A percentile compares a stretch with the other conserved stretches of the same genome.
Evolutionary conservation across 176 grass and related monocot genomes (phyloP).

Genomic region (Rhynchospora tenuis): DNA sequence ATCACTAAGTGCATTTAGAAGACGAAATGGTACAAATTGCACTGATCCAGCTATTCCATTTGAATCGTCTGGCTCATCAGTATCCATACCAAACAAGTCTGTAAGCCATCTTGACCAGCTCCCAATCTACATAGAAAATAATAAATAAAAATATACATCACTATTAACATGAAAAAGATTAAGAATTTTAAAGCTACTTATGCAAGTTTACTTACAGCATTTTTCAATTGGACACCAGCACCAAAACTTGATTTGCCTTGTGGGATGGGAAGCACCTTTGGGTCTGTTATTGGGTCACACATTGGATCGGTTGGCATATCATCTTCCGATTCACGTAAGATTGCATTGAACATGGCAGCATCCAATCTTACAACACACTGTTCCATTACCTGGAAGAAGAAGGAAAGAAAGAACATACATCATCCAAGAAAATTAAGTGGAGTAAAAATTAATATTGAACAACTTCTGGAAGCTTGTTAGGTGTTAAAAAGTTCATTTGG

Average conservation of each 20-base stretch:
- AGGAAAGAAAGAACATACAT: slow-evolving; percentile 5
- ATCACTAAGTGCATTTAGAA: slow-evolving; percentile 95
- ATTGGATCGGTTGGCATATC: slow-evolving; percentile 78
- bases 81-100: slow-evolving; percentile 83
- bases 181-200: slow-evolving; percentile 6
- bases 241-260: slow-evolving; percentile 86
- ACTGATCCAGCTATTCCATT: slow-evolving; percentile 37
- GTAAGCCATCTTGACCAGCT: slow-evolving; percentile 88
- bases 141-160: not conserved
- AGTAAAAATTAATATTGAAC: not conserved
- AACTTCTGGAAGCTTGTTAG: not conserved
- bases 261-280: slow-evolving; percentile 75
- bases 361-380: slow-evolving; percentile 86
- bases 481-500: not conserved
- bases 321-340: slow-evolving; percentile 84
- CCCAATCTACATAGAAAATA: slow-evolving; percentile 60
- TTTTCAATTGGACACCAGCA: slow-evolving; percentile 96
- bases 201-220: slow-evolving; percentile 64
- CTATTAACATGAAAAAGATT: not conserved
- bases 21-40: slow-evolving; percentile 56
- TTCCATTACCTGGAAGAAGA: slow-evolving; percentile 74
- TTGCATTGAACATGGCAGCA: slow-evolving; percentile 98
- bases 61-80: slow-evolving; percentile 47
- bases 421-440: not conserved
- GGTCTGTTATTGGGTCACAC: slow-evolving; percentile 81